Base-by-base conservation (phyloP, 192 early-diverging fungal genomes). In the Coemansia sp. region DNA sequence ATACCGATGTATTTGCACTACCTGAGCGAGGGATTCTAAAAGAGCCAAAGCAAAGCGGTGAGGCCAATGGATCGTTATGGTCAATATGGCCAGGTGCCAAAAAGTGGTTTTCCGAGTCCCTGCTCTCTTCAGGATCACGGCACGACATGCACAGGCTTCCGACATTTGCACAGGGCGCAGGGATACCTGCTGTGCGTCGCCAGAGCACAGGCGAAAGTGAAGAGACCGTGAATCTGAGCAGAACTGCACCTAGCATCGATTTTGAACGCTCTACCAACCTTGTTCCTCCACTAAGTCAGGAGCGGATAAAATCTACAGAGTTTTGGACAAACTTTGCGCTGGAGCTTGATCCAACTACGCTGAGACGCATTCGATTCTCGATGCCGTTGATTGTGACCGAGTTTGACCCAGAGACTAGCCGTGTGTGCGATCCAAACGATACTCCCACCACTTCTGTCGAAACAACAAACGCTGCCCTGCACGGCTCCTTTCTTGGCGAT, bases 331-430 rank as follows among this genome's bases (percentile, higher is more conserved):
- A 76, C 67, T 81, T 81, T 71, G 70, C 78, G 13, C 56, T 76
- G 40, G 78, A 81, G 68, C 66, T 84, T 19, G 74, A 84, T 43
- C 77, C 82, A 2, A 73, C 71, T 21, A 70, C 67, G 32, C 72
- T 84, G 22, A 76, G 71, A 42, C 73, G 82, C 32, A 79, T 80
- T 21, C 82, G 82, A 55, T 84, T 84, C 49, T 84, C 82, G 5
- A 77, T 84, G 74, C 82, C 82, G n/a, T 71, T 79, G n/a, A 84
- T 78, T 49, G 74, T 84, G 39, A 84, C 82, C 36, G 82, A 84
- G 58, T 84, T 80, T 58, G 73, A 74, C 60, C 73, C 77, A 5
- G 74, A 79, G 6, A 72, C 62, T 11, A 70, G 68, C 52, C 70
- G 71, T 10, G 65, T 72, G 13, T 84, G 66, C 32, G 69, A 69